phyloP scores from a whole-genome alignment of 768 basidiomycete species.

The Suillus decipiens region DNA sequence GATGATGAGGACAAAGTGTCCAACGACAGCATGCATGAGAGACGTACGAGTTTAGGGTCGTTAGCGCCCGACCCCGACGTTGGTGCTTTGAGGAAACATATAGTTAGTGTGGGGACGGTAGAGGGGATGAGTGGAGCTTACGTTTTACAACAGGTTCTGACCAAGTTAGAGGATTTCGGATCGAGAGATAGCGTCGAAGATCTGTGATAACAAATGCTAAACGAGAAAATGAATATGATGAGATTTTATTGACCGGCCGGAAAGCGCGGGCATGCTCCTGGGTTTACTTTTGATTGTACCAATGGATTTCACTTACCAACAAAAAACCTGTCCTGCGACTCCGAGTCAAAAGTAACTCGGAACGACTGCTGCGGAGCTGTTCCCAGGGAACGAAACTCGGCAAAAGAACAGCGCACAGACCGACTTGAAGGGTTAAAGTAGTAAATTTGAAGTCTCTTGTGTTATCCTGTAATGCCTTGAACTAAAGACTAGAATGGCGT shows the following conservation, averaged over 20 bases:
- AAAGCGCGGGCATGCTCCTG: slow-evolving; percentile 11
- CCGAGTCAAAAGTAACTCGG: slow-evolving; percentile 13
- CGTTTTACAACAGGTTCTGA: slow-evolving; percentile 17
- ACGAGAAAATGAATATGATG: slow-evolving; percentile 13
- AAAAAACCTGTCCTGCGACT: slow-evolving; percentile 14
- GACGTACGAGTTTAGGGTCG: slow-evolving; percentile 13
- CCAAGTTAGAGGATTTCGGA: slow-evolving; percentile 11
- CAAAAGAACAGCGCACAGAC: slow-evolving; percentile 6
- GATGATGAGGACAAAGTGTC: not conserved
- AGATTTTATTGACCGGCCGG: slow-evolving; percentile 19
- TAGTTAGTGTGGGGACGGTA: not conserved
- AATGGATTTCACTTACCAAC: slow-evolving; percentile 14
- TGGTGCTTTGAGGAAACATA: not conserved
- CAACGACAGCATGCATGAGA: not conserved
- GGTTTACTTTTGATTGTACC: slow-evolving; percentile 13
- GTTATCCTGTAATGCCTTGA: not conserved
- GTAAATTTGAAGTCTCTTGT: not conserved
- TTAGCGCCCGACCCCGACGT: slow-evolving; percentile 17
- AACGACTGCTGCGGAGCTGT: slow-evolving; percentile 25
- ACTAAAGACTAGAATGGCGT: not conserved
- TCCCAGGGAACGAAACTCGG: slow-evolving; percentile 25
- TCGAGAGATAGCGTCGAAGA: slow-evolving; percentile 17
- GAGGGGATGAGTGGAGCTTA: slow-evolving; percentile 10
- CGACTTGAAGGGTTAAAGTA: not conserved
- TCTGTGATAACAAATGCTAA: slow-evolving; percentile 22